phyloP scores from a whole-genome alignment of 352 stramenopile genomes.

The Globisporangium paroecandrum region DNA sequence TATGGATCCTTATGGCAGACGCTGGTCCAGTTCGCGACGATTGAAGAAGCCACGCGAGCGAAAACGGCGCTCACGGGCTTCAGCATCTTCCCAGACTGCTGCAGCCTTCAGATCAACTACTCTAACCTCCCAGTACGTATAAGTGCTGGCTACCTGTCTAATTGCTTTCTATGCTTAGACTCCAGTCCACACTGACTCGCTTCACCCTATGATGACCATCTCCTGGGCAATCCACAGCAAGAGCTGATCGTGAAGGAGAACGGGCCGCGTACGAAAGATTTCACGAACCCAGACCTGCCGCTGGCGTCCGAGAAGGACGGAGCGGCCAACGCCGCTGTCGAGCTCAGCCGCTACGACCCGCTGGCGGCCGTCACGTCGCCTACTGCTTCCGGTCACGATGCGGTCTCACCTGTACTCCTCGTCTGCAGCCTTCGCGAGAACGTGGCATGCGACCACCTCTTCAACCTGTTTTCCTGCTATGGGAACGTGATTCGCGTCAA shows the following conservation, averaged over 20 bases:
- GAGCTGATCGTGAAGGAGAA: slow-evolving; percentile 69
- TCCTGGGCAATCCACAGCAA: slow-evolving; percentile 24
- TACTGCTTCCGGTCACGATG: slow-evolving; percentile 17
- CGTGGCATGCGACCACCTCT: slow-evolving; percentile 57
- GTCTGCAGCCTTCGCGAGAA: slow-evolving; percentile 51
- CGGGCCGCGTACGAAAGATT: slow-evolving; percentile 45
- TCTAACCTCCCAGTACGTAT: slow-evolving; percentile 47
- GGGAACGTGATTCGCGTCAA: slow-evolving; percentile 61
- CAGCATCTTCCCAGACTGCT: slow-evolving; percentile 60
- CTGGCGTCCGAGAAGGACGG: slow-evolving; percentile 6
- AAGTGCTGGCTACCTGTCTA: not conserved
- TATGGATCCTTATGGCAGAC: slow-evolving; percentile 24
- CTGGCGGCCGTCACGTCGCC: slow-evolving; percentile 7
- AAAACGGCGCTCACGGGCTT: slow-evolving; percentile 49
- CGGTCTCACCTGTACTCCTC: slow-evolving; percentile 46
- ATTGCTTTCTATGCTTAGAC: not conserved
- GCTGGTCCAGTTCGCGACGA: slow-evolving; percentile 46
- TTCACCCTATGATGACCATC: not conserved
- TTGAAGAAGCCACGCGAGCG: slow-evolving; percentile 38
- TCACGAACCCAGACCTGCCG: slow-evolving; percentile 38
- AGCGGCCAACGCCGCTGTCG: not conserved
- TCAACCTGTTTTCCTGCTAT: slow-evolving; percentile 73
- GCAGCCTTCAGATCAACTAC: slow-evolving; percentile 54
- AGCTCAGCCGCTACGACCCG: slow-evolving; percentile 23
- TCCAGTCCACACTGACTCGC: not conserved